Conservation (phyloP, 768 basidiomycete genomes). For the Baorangia bicolor region DNA sequence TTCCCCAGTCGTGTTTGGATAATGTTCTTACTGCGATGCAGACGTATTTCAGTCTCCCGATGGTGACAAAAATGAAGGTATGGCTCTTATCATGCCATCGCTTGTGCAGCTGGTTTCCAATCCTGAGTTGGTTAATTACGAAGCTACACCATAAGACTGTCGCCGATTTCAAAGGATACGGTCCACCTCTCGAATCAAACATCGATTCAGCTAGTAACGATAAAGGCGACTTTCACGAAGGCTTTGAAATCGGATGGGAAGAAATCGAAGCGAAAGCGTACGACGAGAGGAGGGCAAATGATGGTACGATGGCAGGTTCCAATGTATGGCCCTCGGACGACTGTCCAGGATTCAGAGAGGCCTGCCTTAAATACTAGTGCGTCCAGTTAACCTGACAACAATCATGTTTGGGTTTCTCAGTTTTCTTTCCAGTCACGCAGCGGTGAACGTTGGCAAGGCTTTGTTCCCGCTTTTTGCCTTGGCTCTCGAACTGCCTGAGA, state of each 20-base stretch:
- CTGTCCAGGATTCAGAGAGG: conserved; percentile 59
- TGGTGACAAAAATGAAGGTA: too few relatives aligned
- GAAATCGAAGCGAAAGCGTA: too few relatives aligned
- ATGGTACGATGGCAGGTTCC: too few relatives aligned
- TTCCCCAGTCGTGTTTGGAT: too few relatives aligned
- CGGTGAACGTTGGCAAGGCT: conserved; percentile 48
- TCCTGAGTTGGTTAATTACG: not conserved
- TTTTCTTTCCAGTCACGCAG: conserved; percentile 44
- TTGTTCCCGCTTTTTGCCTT: conserved; percentile 69
- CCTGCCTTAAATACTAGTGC: conserved; percentile 66
- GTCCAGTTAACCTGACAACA: conserved; percentile 28
- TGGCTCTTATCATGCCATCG: not conserved
- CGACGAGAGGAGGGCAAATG: too few relatives aligned
- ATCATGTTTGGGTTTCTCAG: conserved; percentile 19
- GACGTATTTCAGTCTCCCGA: conserved; percentile 64
- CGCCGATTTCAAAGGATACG: too few relatives aligned
- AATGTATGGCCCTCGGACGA: too few relatives aligned
- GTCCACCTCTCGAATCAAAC: conserved; percentile 68
- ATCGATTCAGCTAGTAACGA: conserved; percentile 62
- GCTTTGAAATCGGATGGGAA: too few relatives aligned
- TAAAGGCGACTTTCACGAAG: conserved; percentile 77
- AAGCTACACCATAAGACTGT: conserved; percentile 70
- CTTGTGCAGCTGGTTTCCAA: not conserved
- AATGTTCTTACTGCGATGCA: conserved; percentile 48
- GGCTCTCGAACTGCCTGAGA: too few relatives aligned